Conservation (phyloP, 1,284 basidiomycete species). For the Neolentinus lepideus region DNA sequence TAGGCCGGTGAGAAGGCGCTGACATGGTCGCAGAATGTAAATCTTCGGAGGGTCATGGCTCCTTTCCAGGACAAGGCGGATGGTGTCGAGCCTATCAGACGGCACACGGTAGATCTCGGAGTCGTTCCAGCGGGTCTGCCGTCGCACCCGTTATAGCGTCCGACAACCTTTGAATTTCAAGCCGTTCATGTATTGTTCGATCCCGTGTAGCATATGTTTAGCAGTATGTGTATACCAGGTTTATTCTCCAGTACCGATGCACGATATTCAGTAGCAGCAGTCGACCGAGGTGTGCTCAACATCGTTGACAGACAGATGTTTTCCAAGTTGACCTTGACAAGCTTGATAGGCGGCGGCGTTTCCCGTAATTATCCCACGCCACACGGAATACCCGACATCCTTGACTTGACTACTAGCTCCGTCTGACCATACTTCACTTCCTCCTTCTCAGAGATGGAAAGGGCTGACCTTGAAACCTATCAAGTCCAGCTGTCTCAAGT, state of each 20-base stretch:
- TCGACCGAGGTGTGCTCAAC: no score
- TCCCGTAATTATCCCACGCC: no score
- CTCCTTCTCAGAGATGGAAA: constrained; percentile 42
- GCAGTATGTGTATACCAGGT: no score
- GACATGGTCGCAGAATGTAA: neutral
- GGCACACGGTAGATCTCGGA: neutral
- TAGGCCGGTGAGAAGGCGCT: neutral
- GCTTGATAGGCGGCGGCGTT: no score
- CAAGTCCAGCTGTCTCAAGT: constrained; percentile 89
- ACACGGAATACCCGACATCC: no score
- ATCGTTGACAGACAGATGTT: no score
- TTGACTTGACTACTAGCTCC: no score
- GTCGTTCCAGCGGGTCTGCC: neutral
- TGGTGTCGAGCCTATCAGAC: neutral
- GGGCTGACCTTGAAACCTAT: constrained; percentile 80
- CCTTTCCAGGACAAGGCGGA: neutral
- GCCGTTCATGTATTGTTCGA: neutral
- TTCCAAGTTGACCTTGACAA: no score
- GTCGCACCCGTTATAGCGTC: neutral
- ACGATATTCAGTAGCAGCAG: no score
- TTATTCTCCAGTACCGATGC: no score
- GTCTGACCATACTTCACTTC: no score
- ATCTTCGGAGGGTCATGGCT: neutral
- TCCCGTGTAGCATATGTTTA: neutral
- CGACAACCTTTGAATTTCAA: neutral